Conservation (phyloP, 2,329 filamentous ascomycete genomes). For the Talaromyces sp. region DNA sequence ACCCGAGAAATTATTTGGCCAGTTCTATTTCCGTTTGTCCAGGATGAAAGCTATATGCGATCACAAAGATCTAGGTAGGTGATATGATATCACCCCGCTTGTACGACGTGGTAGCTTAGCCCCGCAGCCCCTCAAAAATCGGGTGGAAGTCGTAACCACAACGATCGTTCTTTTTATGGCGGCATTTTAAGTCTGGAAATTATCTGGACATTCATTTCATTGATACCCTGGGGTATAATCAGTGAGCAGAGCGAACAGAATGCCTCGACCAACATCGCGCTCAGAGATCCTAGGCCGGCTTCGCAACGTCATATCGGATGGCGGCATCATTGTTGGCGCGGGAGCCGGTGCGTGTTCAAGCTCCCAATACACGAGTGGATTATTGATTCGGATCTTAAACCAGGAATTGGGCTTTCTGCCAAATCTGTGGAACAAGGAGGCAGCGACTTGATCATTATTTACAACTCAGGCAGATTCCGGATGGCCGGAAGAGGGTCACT, state of each 20-base stretch:
- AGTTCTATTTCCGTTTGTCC: neutral
- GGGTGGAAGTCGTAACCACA: neutral
- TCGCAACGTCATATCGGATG: constrained; percentile 50
- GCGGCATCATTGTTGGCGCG: constrained; percentile 61
- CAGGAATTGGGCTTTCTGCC: constrained; percentile 64
- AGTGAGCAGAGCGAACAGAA: constrained; percentile 20
- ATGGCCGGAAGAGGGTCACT: constrained; percentile 69
- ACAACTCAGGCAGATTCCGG: constrained; percentile 67
- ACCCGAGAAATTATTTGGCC: neutral
- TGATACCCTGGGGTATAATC: neutral
- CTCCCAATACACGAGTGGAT: neutral
- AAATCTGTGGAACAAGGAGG: constrained; percentile 67
- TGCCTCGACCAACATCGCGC: constrained; percentile 56
- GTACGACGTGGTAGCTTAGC: neutral
- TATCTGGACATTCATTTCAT: neutral
- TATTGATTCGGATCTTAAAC: neutral
- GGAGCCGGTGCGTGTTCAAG: constrained; percentile 49
- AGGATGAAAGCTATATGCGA: neutral
- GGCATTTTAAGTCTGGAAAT: neutral
- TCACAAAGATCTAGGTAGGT: neutral
- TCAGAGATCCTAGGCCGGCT: constrained; percentile 54
- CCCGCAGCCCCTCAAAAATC: neutral
- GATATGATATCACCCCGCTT: neutral
- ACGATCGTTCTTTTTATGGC: neutral
- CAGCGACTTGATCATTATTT: constrained; percentile 66